Evolutionary conservation across 2,329 filamentous ascomycete genomes (phyloP), one percentile per base, ranked within the genome.

Genomic region (Microcyclospora pomicola): DNA sequence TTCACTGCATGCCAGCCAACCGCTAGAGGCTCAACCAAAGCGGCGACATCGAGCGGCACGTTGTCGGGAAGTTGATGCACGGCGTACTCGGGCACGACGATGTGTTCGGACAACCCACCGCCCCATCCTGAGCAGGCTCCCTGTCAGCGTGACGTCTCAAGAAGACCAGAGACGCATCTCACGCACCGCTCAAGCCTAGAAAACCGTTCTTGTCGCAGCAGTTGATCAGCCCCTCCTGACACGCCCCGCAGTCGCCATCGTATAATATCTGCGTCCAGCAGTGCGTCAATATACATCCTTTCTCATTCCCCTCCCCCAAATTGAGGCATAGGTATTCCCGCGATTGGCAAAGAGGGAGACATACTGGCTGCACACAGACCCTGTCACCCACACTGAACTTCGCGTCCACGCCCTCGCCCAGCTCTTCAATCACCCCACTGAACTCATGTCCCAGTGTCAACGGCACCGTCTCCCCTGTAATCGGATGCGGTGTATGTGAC

Each of bases 1-100:
- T 66, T 65, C 27, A 73, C 66, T 2, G 69, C 69, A 46, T 73
- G 70, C 68, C 68, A 73, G 13, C 66, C 70, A 1, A 74, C 70
- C 3, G 69, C 62, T 0, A 73, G 55, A 2, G 70, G 70, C 47
- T 73, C 70, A 33, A 72, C 61, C 24, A 73, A 58, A 0, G 70
- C 70, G 58, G 31, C 14, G 15, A 71, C 59, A 33, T 73, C 67
- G 11, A 73, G 52, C 3, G 64, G 59, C 1, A 73, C 63, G 34
- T 68, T 69, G 39, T 69, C 65, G 4, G 69, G 69, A 3, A 72
- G 53, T 29, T 61, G 56, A 51, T 65, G 65, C 3, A 69, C 46
- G 13, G 62, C 58, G 30, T 62, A 59, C 38, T 63, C 61, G 6
- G 67, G 67, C 1, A 72, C 62, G 5, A 69, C 66, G 24, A 69